Base-by-base conservation (phyloP, 2,329 filamentous ascomycete species). In the Epichloe bromicola region DNA sequence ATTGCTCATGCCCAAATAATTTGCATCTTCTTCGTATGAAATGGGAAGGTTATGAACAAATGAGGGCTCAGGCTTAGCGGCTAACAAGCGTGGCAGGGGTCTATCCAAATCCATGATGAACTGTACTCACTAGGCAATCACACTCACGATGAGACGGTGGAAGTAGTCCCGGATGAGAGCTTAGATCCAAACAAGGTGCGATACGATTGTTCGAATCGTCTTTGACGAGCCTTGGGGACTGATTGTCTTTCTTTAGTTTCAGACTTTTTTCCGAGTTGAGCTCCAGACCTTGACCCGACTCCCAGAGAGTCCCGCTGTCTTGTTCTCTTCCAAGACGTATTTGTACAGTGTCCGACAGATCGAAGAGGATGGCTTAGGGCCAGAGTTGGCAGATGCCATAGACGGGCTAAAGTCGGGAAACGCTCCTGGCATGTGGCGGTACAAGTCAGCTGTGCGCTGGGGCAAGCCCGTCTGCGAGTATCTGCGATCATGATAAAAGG, bases 271-370 rank as follows among this genome's bases (percentile, higher is more conserved):
- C 5, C 67, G 74, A 26, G 69, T 73, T 33, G 75, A 80, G 59
- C 63, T 76, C 14, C 76, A 80, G 57, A 75, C 74, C 0, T 55
- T 79, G 33, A 74, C 67, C 1, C 67, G 75, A 1, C 65, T 79
- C 7, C 75, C 75, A 1, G 57, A 65, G 51, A 74, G 71, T 0
- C 59, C 60, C 3, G 70, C 72, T 0, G 60, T 79, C 2, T 58
- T 79, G 12, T 79, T 79, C 59, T 74, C 74, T 10, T 76, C 79
- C 65, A 78, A 79, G 63, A 78, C 75, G 0, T 76, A 76, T 52
- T 52, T 77, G 15, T 78, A 76, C 47, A 69, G 71, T 0, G 53
- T 79, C 0, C 53, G 60, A 8, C 66, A 75, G 3, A 67, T 79
- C 57, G 77, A 72, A 55, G 65, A 60, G 0, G 75, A 79, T 46